Evolutionary conservation across 2,329 filamentous ascomycete genomes (phyloP).

Genomic region (Phialemonium atrogriseum): DNA sequence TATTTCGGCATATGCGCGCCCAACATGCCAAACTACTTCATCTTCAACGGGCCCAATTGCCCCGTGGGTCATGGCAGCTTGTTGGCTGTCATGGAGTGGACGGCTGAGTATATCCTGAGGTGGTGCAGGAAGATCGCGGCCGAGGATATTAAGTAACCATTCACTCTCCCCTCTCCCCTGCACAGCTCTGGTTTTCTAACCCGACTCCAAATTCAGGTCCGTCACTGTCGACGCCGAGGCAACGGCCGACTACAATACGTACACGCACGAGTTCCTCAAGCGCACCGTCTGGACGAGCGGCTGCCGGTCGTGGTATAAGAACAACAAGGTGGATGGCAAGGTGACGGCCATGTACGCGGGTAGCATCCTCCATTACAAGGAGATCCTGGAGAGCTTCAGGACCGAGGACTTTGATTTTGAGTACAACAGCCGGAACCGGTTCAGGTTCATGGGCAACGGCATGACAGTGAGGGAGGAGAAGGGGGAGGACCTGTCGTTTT

Average conservation of each 20-base stretch:
- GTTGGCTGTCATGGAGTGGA: background rate
- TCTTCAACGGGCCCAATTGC: background rate
- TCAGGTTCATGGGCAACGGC: constrained; percentile 2
- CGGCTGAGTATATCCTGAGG: background rate
- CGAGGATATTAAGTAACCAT: background rate
- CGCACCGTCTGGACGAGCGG: background rate
- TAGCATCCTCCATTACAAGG: background rate
- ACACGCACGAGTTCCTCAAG: background rate
- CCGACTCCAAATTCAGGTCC: no score
- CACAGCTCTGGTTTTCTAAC: no score
- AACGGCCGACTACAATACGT: background rate
- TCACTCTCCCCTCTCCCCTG: no score
- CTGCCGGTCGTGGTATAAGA: constrained; percentile 2
- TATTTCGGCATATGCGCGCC: background rate
- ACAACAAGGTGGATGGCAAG: constrained; percentile 1
- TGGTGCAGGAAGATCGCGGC: background rate
- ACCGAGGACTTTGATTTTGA: constrained; percentile 1
- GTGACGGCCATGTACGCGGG: constrained; percentile 1
- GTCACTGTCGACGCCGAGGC: background rate
- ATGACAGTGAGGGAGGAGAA: background rate
- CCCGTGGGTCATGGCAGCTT: background rate
- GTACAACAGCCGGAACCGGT: constrained; percentile 1
- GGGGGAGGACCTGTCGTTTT: constrained; percentile 1
- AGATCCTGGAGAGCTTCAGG: background rate
- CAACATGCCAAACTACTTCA: background rate